Base-by-base conservation (phyloP, 805 yeast genomes). In the Suhomyces sp. region DNA sequence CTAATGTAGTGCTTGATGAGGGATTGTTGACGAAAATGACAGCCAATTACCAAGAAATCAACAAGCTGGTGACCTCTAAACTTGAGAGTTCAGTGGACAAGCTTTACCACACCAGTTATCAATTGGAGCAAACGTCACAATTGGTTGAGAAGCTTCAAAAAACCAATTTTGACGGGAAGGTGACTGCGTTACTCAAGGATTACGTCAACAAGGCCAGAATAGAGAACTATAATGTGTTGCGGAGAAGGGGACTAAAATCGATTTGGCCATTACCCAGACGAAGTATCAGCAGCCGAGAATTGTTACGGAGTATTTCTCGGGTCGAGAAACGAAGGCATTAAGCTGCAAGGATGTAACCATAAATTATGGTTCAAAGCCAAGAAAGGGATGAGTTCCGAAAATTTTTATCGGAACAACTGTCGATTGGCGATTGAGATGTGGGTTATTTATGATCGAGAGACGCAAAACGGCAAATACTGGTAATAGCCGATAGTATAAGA, bases 1-100 rank as follows among this genome's bases (percentile, higher is more conserved):
- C n/a, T n/a, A n/a, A n/a, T n/a, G n/a, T n/a, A 11, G 42, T 54
- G 9, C 21, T 47, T 19, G 39, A 47, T 41, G 46, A 46, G 31
- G 12, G 40, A 32, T 17, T 54, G 30, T 11, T 45, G 19, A 27
- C 37, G 15, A 14, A 40, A 22, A 20, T 52, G 30, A 42, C 42
- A 28, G 19, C 32, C 18, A 23, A 35, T 36, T 38, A 35, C 16
- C 22, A 39, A 6, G 35, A 39, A 22, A 40, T 51, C 16, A 36
- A 42, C 19, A 31, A 40, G 6, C 36, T 39, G 24, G 50, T 51
- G 20, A 44, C 43, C 27, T 35, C 30, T 9, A 37, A 47, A 18
- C 39, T 65, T 17, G 63, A 56, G 32, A 22, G 47, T 1, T 47
- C 58, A 5, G 47, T 74, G 9, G 79, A 74, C 37, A 56, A 55